These are phyloP conservation scores for Francoa sonchifolia DNA, from an alignment of 441 rosid species.

Conservation along the genomic window DNA sequence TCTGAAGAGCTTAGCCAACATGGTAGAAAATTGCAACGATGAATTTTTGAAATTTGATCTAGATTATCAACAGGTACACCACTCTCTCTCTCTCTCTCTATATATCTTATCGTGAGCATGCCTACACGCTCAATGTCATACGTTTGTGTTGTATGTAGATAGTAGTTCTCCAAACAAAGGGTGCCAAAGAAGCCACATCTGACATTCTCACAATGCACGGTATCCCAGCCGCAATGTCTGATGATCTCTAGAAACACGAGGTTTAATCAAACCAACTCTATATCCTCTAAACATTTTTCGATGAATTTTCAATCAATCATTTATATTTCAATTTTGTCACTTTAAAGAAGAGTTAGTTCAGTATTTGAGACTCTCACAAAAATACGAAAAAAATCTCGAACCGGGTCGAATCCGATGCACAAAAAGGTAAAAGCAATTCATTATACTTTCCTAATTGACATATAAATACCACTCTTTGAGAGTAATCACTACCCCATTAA, in stretches of 20 bases:
- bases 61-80: slow-evolving; percentile 66
- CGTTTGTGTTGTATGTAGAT: slow-evolving; percentile 29
- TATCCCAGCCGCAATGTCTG: slow-evolving; percentile 84
- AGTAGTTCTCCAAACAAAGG: slow-evolving; percentile 50
- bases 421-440: no score
- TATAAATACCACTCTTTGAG: no score
- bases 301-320: no score
- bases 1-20: slow-evolving; percentile 59
- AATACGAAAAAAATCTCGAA: no score
- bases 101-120: background rate
- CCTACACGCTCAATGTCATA: background rate
- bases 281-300: no score
- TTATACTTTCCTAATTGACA: no score
- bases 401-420: no score
- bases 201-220: slow-evolving; percentile 76
- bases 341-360: no score
- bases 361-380: no score
- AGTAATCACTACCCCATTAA: no score
- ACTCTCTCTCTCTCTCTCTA: slow-evolving; percentile 1
- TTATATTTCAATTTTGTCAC: no score
- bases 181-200: slow-evolving; percentile 64
- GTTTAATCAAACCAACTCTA: no score
- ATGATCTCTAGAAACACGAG: slow-evolving; percentile 58
- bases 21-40: slow-evolving; percentile 74
- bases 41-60: slow-evolving; percentile 74